Conservation (phyloP, 2,329 filamentous ascomycete genomes). For the Scytalidium lignicola region DNA sequence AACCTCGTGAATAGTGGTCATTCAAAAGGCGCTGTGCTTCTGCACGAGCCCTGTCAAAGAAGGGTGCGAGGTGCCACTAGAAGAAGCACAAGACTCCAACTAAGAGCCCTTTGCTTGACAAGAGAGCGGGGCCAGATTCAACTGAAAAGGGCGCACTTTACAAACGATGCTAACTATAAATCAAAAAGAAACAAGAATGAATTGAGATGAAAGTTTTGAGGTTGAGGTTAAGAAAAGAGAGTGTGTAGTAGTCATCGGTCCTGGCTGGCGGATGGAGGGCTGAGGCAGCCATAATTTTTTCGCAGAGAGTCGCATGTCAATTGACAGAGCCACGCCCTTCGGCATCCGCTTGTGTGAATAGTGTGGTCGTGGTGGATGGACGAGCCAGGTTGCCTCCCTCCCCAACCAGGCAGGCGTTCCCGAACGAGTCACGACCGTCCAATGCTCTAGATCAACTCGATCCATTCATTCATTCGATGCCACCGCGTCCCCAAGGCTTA, state of each 20-base stretch:
- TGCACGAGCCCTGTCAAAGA: not conserved
- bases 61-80: not conserved
- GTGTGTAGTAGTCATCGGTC: not conserved
- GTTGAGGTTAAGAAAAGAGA: not conserved
- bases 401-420: not conserved
- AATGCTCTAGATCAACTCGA: not conserved
- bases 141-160: not conserved
- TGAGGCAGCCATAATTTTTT: not conserved
- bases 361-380: not conserved
- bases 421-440: too few relatives aligned
- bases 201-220: not conserved
- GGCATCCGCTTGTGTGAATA: slow-evolving; percentile 10
- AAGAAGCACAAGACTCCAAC: not conserved
- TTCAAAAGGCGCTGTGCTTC: slow-evolving; percentile 20
- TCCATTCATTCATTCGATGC: not conserved
- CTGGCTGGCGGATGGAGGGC: not conserved
- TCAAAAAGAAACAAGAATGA: not conserved
- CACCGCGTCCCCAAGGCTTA: not conserved
- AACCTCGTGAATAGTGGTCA: slow-evolving; percentile 35
- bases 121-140: not conserved
- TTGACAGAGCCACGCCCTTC: slow-evolving; percentile 20
- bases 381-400: not conserved
- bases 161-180: not conserved
- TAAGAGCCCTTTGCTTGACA: not conserved
- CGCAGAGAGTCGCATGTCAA: slow-evolving; percentile 6